These are phyloP conservation scores for Westerdykella aurantiaca DNA, from an alignment of 2,329 filamentous ascomycete genomes.

Conservation along the genomic window DNA sequence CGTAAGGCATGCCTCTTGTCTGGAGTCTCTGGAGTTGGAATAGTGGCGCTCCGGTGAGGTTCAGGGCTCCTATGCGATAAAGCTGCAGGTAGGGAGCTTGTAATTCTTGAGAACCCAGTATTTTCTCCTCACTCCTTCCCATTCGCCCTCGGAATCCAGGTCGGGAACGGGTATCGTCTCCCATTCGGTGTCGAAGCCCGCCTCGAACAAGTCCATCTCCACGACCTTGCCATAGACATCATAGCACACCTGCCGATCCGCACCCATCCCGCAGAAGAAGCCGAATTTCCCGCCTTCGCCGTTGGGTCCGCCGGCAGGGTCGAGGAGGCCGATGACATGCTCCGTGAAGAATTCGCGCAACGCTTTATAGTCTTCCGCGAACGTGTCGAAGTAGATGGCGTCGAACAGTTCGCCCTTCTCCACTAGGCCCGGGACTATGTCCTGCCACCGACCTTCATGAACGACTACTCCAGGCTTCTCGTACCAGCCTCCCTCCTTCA, in stretches of 20 bases:
- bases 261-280: constrained; percentile 73
- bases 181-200: constrained; percentile 87
- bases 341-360: constrained; percentile 85
- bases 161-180: constrained; percentile 68
- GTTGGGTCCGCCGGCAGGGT: constrained; percentile 42
- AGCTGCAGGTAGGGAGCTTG: constrained; percentile 66
- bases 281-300: constrained; percentile 51
- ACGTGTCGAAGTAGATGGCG: constrained; percentile 89
- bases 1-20: constrained; percentile 4
- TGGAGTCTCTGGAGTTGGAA: constrained; percentile 3
- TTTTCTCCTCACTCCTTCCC: constrained; percentile 79
- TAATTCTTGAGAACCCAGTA: constrained; percentile 88
- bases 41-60: constrained; percentile 3
- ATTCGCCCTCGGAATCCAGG: constrained; percentile 66
- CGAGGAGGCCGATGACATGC: constrained; percentile 72
- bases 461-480: constrained; percentile 46
- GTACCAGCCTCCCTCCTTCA: constrained; percentile 45
- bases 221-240: constrained; percentile 92
- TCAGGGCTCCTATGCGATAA: constrained; percentile 53
- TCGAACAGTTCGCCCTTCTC: constrained; percentile 42
- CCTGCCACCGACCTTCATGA: constrained; percentile 47
- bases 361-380: constrained; percentile 86
- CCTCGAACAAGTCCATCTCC: constrained; percentile 84
- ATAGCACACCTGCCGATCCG: constrained; percentile 87
- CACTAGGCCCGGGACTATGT: constrained; percentile 42